A percentile compares a stretch with the other conserved stretches of the same genome.
Conservation (phyloP, 495 filamentous ascomycete genomes). For the Penicillium flavigenum region DNA sequence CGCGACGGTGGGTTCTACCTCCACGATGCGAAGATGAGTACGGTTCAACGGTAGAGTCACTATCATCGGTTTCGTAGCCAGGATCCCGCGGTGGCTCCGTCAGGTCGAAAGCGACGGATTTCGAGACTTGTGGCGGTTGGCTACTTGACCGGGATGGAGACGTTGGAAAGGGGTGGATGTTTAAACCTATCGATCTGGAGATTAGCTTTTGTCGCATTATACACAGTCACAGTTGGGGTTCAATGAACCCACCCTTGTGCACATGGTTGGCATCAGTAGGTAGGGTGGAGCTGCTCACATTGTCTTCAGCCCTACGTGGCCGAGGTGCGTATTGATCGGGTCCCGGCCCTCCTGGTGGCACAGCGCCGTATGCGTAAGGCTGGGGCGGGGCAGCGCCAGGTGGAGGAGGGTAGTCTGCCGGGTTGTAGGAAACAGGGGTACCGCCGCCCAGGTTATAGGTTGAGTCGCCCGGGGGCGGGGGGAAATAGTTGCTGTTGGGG, state of each 20-base stretch:
- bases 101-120: conserved; percentile 43
- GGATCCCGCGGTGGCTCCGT: conserved; percentile 12
- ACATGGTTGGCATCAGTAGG: conserved; percentile 37
- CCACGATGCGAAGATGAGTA: conserved; percentile 12
- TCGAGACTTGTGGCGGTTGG: conserved; percentile 31
- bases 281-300: conserved; percentile 53
- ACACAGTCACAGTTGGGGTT: conserved; percentile 21
- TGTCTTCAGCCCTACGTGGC: conserved; percentile 52
- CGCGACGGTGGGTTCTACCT: conserved; percentile 17
- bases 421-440: conserved; percentile 36
- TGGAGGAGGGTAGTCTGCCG: conserved; percentile 48
- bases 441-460: conserved; percentile 32
- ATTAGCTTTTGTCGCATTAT: conserved; percentile 7
- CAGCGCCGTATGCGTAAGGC: conserved; percentile 45
- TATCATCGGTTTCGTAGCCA: conserved; percentile 50
- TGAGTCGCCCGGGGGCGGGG: conserved; percentile 43
- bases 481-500: conserved; percentile 41
- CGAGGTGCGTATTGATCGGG: conserved; percentile 44
- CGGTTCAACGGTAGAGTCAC: conserved; percentile 37
- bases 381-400: conserved; percentile 45
- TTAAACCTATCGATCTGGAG: conserved; percentile 26
- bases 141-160: conserved; percentile 20
- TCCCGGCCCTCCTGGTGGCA: conserved; percentile 30
- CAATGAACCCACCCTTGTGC: conserved; percentile 48
- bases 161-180: conserved; percentile 5